A percentile compares a stretch with the other conserved stretches of the same genome.
phyloP scores from a whole-genome alignment of 1,139 yeast genomes.

The Suzukiozyma palmioleophila region DNA sequence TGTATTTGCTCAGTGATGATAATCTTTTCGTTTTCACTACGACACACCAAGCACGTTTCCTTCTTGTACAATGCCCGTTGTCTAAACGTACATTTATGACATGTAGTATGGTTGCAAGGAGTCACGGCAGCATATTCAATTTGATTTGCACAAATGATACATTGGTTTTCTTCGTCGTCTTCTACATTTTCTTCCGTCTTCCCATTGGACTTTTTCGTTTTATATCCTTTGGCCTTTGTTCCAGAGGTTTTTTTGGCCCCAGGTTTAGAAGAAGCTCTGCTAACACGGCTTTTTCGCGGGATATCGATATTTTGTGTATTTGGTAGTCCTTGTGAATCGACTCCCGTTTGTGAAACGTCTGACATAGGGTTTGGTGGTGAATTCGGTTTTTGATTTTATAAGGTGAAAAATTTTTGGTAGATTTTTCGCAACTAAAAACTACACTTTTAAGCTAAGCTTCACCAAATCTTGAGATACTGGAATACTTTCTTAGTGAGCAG shows the following conservation, averaged over 20 bases:
- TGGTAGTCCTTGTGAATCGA: neutral
- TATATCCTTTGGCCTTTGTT: constrained; percentile 4
- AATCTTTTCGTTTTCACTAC: constrained; percentile 60
- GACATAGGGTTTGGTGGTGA: constrained; percentile 1
- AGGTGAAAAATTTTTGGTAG: neutral
- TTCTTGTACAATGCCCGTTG: constrained; percentile 78
- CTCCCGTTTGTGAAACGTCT: neutral
- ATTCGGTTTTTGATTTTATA: neutral
- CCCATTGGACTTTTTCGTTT: constrained; percentile 4
- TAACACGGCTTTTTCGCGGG: constrained; percentile 16
- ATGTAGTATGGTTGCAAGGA: constrained; percentile 81
- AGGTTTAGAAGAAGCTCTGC: constrained; percentile 11
- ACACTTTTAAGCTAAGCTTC: no score
- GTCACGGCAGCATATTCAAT: constrained; percentile 62
- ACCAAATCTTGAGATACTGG: neutral
- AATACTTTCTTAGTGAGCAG: neutral
- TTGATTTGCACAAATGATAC: constrained; percentile 82
- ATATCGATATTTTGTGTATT: neutral
- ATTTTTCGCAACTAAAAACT: neutral
- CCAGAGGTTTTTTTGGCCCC: constrained; percentile 8
- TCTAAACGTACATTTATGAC: constrained; percentile 79
- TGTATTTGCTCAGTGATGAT: constrained; percentile 49
- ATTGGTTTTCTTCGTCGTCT: constrained; percentile 35
- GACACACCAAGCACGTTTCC: constrained; percentile 74
- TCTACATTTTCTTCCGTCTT: constrained; percentile 24